Evolutionary conservation across 176 grass and related monocot species (phyloP).

Genomic region (Carex scoparia): DNA sequence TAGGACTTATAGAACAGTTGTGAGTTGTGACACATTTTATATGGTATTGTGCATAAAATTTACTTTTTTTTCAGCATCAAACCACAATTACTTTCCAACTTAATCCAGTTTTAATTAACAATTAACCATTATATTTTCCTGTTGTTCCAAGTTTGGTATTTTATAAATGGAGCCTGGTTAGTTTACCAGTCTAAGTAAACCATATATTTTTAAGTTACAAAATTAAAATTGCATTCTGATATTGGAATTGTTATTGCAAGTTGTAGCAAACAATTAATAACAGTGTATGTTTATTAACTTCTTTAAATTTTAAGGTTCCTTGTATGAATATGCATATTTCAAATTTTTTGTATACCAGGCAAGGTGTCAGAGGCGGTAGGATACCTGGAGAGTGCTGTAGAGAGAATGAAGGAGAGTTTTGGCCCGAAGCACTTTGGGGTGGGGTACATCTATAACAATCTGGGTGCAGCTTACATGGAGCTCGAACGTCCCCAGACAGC

Average conservation of each 20-base stretch:
- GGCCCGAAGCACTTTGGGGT: conserved; percentile 80
- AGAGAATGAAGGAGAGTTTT: conserved; percentile 86
- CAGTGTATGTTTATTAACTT: neutral
- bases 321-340: neutral
- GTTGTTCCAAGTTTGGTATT: neutral
- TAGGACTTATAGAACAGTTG: neutral
- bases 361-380: conserved; percentile 61
- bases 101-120: neutral
- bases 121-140: neutral
- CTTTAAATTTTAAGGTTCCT: neutral
- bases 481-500: conserved; percentile 69
- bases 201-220: neutral
- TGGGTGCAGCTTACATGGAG: conserved; percentile 86
- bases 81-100: neutral
- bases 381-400: conserved; percentile 62
- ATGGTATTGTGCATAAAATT: neutral
- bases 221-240: neutral
- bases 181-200: neutral
- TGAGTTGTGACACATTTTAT: neutral
- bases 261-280: neutral
- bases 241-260: neutral
- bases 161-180: neutral
- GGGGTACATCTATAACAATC: conserved; percentile 86
- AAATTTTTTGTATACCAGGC: conserved; percentile 21
- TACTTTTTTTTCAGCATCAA: neutral